Evolutionary conservation across 176 grass and related monocot genomes (phyloP), one percentile per base, ranked within the genome.

Genomic region (Dendrocalamus sinicus): DNA sequence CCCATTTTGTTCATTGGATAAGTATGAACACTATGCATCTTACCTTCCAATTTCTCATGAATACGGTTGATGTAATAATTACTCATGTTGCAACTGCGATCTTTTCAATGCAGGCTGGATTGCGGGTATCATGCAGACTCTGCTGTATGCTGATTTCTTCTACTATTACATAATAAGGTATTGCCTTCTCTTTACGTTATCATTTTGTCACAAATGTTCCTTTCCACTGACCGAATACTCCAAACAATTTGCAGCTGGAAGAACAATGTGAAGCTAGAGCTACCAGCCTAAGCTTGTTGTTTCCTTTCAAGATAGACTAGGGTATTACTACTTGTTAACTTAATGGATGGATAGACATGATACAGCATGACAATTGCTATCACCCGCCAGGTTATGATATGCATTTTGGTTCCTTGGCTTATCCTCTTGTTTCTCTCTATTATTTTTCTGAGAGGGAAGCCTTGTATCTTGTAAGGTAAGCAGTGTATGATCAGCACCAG

Each of bases 81-180:
- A 84, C 39, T 55, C 75, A 85, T 76, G 20, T 50, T 76, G 19
- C 22, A 40, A 68, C 64, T 20, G 9, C 40, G 8, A 45, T 70
- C 20, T 74, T 65, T 16, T 61, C 45, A 47, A 85, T 30, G 53
- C 84, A 99, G 96, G 90, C 83, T 99, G 96, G 96, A 66, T 96
- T 82, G 86, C 92, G 1, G 96, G 96, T 80, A 61, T 96, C 7
- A 75, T 92, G 28, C 96, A 99, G 77, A 99, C 93, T 79, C 75
- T 96, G 37, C 64, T 99, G 51, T 99, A 99, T 85, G 96, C 88
- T 55, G 96, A 99, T 83, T 99, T 99, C 65, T 94, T 99, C 78
- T 99, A 92, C 76, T 99, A 99, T 75, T 99, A 99, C 84, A 89
- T 99, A 83, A 88, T 91, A 46, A 99, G 96, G 96, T 99, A 91